Evolutionary conservation across 2,329 filamentous ascomycete genomes (phyloP), one percentile per base, ranked within the genome.

Genomic region (Clonostachys rosea): DNA sequence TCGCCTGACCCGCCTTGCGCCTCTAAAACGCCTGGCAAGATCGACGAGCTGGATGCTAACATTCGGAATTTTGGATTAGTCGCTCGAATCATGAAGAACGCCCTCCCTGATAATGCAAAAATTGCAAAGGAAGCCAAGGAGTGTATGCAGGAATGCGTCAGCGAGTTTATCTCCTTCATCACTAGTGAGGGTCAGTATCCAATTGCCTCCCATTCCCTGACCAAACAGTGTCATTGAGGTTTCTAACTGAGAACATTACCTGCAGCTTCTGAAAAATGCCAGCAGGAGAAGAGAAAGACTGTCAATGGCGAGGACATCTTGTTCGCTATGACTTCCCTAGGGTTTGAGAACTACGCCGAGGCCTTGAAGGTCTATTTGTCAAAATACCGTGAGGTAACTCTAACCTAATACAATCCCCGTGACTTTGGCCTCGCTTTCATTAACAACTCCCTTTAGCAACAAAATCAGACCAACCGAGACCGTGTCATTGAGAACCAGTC

Each of bases 121-220:
- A 99, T 99, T 52, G 91, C 91, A 50, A 99, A 99, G 66, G 94
- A 99, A 66, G 94, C 94, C 47, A 99, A 99, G 69, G 94, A 99
- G 67, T 99, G 94, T 72, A 97, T 99, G 94, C 94, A 99, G 69
- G 94, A 99, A 70, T 99, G 94, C 64, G 94, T 99, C 49, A 96
- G 91, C 83, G 94, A 99, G 73, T 99, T 99, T 70, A 99, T 99
- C 75, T 96, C 90, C 7, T 99, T 99, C 77, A 97, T 99, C 65
- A 99, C 94, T 35, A 97, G 92, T 68, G 94, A 99, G 79, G 94
- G 94, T 96, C 68, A 64, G 87, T 74, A 14, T 13, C 18, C 5
- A 42, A 17, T 14, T 17, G 13, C 6, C 12, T 18, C 30, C 30
- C 14, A n/a, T 18, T 20, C n/a, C 11, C 14, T 18, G 16, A 35